Percentiles rank a stretch among this genome's conserved stretches.
Conservation (phyloP, 2,329 filamentous ascomycete species). For the Exophiala mesophila region DNA sequence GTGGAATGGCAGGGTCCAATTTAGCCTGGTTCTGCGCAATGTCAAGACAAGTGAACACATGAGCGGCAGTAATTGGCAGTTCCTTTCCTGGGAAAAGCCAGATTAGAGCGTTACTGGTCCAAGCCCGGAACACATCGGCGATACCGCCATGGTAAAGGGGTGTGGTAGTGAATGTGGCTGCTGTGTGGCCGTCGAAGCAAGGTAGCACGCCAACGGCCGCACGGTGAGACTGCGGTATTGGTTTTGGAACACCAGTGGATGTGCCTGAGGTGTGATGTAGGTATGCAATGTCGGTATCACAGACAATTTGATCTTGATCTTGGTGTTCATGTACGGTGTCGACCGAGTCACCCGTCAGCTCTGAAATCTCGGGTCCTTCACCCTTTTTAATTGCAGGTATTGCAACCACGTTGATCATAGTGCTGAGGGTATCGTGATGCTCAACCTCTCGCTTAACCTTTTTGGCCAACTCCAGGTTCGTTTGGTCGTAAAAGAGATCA, state of each 20-base stretch:
- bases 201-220: slow-evolving; percentile 54
- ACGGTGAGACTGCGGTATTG: slow-evolving; percentile 55
- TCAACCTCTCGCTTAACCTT: no score
- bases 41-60: slow-evolving; percentile 47
- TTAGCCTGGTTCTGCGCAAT: slow-evolving; percentile 22
- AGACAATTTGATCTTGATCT: slow-evolving; percentile 12
- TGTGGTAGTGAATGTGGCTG: slow-evolving; percentile 59
- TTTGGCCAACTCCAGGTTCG: slow-evolving; percentile 18
- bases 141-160: slow-evolving; percentile 63
- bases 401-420: no score
- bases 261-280: slow-evolving; percentile 62
- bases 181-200: slow-evolving; percentile 34
- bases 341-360: no score
- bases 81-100: slow-evolving; percentile 59
- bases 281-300: slow-evolving; percentile 47
- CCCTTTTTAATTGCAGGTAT: no score
- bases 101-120: slow-evolving; percentile 55
- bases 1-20: slow-evolving; percentile 20
- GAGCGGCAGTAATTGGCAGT: slow-evolving; percentile 53
- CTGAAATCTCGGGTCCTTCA: no score
- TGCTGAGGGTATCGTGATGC: no score
- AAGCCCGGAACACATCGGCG: slow-evolving; percentile 58
- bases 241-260: slow-evolving; percentile 58
- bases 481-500: slow-evolving; percentile 45
- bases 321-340: no score